Percentiles rank a stretch among this genome's conserved stretches.
These are phyloP conservation scores for Sordaria brevicollis DNA, from an alignment of 495 filamentous ascomycete species.

Conservation along the genomic window DNA sequence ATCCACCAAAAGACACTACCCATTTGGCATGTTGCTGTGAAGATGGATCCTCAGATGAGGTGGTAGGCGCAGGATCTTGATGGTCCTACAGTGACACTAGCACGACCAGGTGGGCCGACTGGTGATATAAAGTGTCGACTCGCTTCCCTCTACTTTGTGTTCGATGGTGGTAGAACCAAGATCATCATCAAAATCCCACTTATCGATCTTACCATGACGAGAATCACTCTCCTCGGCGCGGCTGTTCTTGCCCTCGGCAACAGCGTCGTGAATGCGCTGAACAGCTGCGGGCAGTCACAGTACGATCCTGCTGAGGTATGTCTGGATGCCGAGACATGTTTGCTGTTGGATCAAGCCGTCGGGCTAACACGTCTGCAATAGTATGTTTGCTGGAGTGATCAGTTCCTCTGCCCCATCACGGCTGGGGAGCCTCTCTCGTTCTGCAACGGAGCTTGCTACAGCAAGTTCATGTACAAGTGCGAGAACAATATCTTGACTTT, in stretches of 20 bases:
- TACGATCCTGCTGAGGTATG: slow-evolving; percentile 22
- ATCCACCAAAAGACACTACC: neutral
- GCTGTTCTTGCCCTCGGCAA: slow-evolving; percentile 9
- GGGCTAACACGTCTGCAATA: neutral
- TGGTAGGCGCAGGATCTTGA: neutral
- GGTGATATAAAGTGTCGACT: neutral
- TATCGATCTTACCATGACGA: slow-evolving; percentile 8
- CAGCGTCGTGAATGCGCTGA: slow-evolving; percentile 6
- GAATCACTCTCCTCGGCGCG: slow-evolving; percentile 2
- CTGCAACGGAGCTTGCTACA: slow-evolving; percentile 26
- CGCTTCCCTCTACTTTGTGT: neutral
- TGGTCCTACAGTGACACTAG: neutral
- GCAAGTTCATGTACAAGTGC: slow-evolving; percentile 32
- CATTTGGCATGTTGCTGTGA: neutral
- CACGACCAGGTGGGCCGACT: neutral
- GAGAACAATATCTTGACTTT: slow-evolving; percentile 19
- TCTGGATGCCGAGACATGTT: neutral
- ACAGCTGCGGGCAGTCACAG: slow-evolving; percentile 14
- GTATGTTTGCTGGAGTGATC: slow-evolving; percentile 24
- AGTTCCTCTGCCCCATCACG: slow-evolving; percentile 22
- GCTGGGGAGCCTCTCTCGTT: slow-evolving; percentile 19
- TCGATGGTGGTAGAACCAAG: neutral
- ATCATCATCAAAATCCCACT: neutral
- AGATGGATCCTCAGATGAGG: neutral
- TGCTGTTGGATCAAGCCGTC: neutral